Evolutionary conservation across 1,139 yeast species (phyloP).

Genomic region (Taphrina wiesneri): DNA sequence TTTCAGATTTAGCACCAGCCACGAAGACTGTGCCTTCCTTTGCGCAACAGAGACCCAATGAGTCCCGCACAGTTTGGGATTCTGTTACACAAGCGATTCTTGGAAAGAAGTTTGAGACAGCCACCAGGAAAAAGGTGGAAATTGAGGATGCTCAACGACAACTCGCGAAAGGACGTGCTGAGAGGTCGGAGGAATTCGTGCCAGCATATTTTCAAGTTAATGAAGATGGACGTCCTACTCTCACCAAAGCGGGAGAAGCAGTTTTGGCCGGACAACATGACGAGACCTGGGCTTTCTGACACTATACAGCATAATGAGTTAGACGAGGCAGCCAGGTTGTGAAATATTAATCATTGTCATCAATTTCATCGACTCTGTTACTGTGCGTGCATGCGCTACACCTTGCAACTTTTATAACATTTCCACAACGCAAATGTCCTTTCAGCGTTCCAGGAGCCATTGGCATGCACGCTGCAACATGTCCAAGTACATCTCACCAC

Average conservation of each 20-base stretch:
- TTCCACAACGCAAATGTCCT: background rate
- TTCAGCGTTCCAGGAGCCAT: background rate
- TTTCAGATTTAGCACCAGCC: conserved; percentile 25
- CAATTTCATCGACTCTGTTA: background rate
- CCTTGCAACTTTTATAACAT: background rate
- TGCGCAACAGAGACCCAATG: conserved; percentile 63
- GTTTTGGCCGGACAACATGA: conserved; percentile 23
- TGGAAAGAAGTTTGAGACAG: conserved; percentile 59
- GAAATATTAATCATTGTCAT: background rate
- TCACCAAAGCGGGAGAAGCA: conserved; percentile 28
- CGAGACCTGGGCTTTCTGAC: conserved; percentile 2
- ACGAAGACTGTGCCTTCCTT: conserved; percentile 49
- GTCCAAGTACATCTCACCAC: background rate
- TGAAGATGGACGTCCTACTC: conserved; percentile 32
- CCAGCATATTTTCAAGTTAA: conserved; percentile 29
- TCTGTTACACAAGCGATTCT: conserved; percentile 70
- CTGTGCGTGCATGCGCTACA: too few relatives aligned
- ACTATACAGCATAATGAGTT: background rate
- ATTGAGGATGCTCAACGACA: conserved; percentile 70
- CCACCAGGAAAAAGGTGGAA: conserved; percentile 60
- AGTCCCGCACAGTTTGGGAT: conserved; percentile 69
- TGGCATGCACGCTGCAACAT: background rate
- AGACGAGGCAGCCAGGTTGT: background rate
- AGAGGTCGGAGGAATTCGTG: conserved; percentile 43
- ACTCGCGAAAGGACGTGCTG: conserved; percentile 58